phyloP scores from a whole-genome alignment of 1,284 basidiomycete genomes.

The Cryptococcus neoformans region DNA sequence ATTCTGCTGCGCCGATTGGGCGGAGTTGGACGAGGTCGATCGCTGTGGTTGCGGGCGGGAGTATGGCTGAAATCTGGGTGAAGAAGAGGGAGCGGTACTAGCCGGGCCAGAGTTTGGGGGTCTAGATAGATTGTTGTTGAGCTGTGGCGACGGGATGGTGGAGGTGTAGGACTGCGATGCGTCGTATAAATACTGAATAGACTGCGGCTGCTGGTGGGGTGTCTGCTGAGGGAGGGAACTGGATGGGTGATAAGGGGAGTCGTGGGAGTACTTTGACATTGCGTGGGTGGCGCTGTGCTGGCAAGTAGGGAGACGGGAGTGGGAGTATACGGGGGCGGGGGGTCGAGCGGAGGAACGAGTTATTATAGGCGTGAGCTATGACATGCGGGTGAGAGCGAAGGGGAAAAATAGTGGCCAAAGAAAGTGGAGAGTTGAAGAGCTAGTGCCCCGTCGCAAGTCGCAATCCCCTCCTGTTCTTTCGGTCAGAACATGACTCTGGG shows the following conservation, averaged over 20 bases:
- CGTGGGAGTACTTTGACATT: not conserved
- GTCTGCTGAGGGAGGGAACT: not conserved
- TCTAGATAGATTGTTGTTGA: not conserved
- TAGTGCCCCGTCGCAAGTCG: too few relatives aligned
- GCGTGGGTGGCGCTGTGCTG: not conserved
- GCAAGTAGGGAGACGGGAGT: not conserved
- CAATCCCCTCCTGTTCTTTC: too few relatives aligned
- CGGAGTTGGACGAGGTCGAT: not conserved
- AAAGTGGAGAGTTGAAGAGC: not conserved
- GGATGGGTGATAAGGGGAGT: not conserved
- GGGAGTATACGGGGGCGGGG: not conserved
- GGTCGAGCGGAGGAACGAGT: not conserved
- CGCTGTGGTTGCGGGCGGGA: not conserved
- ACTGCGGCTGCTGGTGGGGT: not conserved
- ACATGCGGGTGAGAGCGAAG: not conserved
- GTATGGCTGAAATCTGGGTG: slow-evolving; percentile 10
- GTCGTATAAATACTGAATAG: not conserved
- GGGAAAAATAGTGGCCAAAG: not conserved
- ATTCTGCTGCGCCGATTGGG: too few relatives aligned
- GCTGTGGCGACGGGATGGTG: not conserved
- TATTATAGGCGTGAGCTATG: not conserved
- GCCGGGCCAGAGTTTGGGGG: not conserved
- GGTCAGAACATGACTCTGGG: too few relatives aligned
- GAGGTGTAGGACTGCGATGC: not conserved
- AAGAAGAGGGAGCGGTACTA: not conserved